Percentiles rank a stretch among this genome's conserved stretches.
phyloP scores from a whole-genome alignment of 257 asterid species.

The Cordia subcordata region DNA sequence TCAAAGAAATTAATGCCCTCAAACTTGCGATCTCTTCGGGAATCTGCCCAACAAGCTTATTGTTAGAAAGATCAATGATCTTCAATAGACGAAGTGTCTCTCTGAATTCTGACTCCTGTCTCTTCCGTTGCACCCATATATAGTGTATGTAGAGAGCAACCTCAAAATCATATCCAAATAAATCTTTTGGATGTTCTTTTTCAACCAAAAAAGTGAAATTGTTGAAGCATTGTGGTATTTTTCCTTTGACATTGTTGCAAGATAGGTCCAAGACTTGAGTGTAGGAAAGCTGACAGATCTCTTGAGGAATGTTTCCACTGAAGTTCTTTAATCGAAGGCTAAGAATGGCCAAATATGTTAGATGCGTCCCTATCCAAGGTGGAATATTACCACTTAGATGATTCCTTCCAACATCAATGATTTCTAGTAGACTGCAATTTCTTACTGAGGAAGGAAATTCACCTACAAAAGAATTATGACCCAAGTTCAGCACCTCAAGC shows the following conservation, averaged over 20 bases:
- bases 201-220: constrained; percentile 15
- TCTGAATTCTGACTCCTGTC: background rate
- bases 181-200: too few species aligned
- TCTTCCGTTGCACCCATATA: background rate
- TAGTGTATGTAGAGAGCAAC: too few species aligned
- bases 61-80: constrained; percentile 6
- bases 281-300: constrained; percentile 1
- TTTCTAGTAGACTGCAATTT: background rate
- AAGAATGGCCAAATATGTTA: background rate
- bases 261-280: constrained; percentile 29
- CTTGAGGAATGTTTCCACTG: constrained; percentile 16
- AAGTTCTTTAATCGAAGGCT: constrained; percentile 17
- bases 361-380: constrained; percentile 9
- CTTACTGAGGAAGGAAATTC: constrained; percentile 12
- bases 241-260: constrained; percentile 6
- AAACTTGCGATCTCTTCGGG: constrained; percentile 13
- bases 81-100: background rate
- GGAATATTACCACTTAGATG: constrained; percentile 13
- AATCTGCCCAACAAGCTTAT: constrained; percentile 11
- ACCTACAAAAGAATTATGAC: constrained; percentile 13
- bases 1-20: constrained; percentile 20
- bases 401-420: constrained; percentile 13
- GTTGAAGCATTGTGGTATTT: constrained; percentile 19
- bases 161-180: too few species aligned
- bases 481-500: background rate